These are phyloP conservation scores for Colletotrichum tofieldiae DNA, from an alignment of 2,329 filamentous ascomycete species.

Conservation along the genomic window DNA sequence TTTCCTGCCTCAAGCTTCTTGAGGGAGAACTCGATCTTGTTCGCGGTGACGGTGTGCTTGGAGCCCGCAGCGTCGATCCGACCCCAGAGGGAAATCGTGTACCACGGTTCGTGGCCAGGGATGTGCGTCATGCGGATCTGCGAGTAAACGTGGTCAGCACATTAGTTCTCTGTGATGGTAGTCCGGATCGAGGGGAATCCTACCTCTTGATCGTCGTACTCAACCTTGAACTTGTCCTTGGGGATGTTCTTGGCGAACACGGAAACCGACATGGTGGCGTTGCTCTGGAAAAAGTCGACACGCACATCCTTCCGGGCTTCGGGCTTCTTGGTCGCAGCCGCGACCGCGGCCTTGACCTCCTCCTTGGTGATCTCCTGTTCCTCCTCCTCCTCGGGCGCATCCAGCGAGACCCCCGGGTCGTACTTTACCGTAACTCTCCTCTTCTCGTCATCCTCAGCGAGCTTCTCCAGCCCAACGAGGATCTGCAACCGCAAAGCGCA, in stretches of 20 bases:
- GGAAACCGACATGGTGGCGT: constrained; percentile 54
- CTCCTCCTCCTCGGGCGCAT: constrained; percentile 36
- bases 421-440: constrained; percentile 60
- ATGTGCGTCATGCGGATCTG: constrained; percentile 43
- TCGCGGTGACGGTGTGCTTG: constrained; percentile 77
- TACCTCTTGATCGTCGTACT: constrained; percentile 49
- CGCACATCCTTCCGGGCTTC: constrained; percentile 48
- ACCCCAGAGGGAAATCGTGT: constrained; percentile 67
- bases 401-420: constrained; percentile 36
- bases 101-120: constrained; percentile 41
- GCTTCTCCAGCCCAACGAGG: constrained; percentile 60
- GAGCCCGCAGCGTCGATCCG: constrained; percentile 74
- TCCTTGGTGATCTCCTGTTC: constrained; percentile 46
- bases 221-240: constrained; percentile 57
- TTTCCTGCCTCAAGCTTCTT: constrained; percentile 78
- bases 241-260: constrained; percentile 61
- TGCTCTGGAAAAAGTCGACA: constrained; percentile 55
- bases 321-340: constrained; percentile 4
- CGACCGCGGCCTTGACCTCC: constrained; percentile 29
- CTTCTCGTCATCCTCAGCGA: constrained; percentile 61
- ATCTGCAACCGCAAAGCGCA: constrained; percentile 64
- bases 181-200: constrained; percentile 49
- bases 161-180: not conserved
- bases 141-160: not conserved
- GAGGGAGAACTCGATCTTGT: constrained; percentile 85